Conservation (phyloP, 106 monocot genomes). For the Amphibolis antarctica region DNA sequence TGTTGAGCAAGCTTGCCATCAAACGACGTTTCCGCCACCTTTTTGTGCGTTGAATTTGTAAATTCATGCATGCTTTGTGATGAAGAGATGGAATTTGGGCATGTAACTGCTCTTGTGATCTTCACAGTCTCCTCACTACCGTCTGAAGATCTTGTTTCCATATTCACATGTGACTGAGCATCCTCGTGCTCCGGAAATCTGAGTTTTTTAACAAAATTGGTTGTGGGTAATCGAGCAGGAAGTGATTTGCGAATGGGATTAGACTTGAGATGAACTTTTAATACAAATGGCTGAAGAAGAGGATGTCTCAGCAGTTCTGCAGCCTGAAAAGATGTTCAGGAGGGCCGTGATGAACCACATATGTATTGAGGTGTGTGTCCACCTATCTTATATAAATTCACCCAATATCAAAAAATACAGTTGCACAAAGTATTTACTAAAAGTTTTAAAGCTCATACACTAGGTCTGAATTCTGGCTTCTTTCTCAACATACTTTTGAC, state of each 20-base stretch:
- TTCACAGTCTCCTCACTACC: slow-evolving; percentile 43
- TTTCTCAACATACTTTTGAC: slow-evolving; percentile 94
- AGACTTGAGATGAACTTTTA: slow-evolving; percentile 62
- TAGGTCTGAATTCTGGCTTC: slow-evolving; percentile 91
- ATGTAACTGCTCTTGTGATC: slow-evolving; percentile 19
- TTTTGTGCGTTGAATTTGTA: slow-evolving; percentile 25
- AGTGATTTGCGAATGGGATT: slow-evolving; percentile 43
- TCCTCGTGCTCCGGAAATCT: slow-evolving; percentile 41
- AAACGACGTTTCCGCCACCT: slow-evolving; percentile 34
- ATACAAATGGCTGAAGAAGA: slow-evolving; percentile 83
- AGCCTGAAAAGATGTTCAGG: slow-evolving; percentile 36
- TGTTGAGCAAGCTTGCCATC: slow-evolving; percentile 39
- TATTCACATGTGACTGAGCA: slow-evolving; percentile 25
- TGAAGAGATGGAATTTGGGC: slow-evolving; percentile 33
- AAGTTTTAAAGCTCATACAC: slow-evolving; percentile 38
- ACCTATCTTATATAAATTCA: neutral
- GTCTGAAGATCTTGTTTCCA: slow-evolving; percentile 38
- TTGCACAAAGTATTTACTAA: neutral
- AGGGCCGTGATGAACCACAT: neutral
- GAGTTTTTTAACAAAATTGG: slow-evolving; percentile 31
- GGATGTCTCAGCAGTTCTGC: slow-evolving; percentile 79
- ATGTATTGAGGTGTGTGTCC: too few relatives aligned
- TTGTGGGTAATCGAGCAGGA: slow-evolving; percentile 19
- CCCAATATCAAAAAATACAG: neutral
- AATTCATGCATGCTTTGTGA: slow-evolving; percentile 42